Evolutionary conservation across 2,329 filamentous ascomycete genomes (phyloP).

Genomic region (Chalara sp.): DNA sequence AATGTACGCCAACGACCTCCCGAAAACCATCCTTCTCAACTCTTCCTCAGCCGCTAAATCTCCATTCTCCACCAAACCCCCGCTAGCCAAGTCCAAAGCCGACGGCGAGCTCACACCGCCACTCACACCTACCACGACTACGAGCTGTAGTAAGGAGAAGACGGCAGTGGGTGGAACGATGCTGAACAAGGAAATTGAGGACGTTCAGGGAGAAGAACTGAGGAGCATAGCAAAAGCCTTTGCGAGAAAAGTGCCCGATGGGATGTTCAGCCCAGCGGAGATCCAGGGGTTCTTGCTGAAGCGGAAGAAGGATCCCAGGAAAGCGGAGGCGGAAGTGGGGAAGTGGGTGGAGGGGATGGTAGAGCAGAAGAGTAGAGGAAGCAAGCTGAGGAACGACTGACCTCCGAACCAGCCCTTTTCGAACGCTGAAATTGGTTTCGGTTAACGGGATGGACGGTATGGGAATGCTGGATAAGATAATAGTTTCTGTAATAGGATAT

Average conservation of each 20-base stretch:
- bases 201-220: slow-evolving; percentile 30
- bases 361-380: slow-evolving; percentile 16
- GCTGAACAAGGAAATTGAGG: neutral
- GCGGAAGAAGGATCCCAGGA: slow-evolving; percentile 50
- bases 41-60: neutral
- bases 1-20: slow-evolving; percentile 45
- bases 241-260: slow-evolving; percentile 44
- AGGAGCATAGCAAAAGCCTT: slow-evolving; percentile 33
- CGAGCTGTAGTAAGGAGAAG: neutral
- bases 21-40: slow-evolving; percentile 20
- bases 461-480: no score
- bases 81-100: neutral
- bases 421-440: neutral
- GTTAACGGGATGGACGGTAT: neutral
- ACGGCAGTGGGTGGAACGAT: neutral
- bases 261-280: slow-evolving; percentile 50
- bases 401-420: neutral
- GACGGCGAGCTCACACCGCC: slow-evolving; percentile 11
- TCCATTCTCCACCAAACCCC: neutral
- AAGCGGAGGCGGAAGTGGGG: slow-evolving; percentile 46
- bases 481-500: no score
- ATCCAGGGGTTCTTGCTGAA: slow-evolving; percentile 60
- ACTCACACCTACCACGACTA: slow-evolving; percentile 7
- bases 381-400: neutral
- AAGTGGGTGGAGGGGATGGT: slow-evolving; percentile 46